Evolutionary conservation across 352 stramenopile species (phyloP).

Genomic region (Phytopythium vexans): DNA sequence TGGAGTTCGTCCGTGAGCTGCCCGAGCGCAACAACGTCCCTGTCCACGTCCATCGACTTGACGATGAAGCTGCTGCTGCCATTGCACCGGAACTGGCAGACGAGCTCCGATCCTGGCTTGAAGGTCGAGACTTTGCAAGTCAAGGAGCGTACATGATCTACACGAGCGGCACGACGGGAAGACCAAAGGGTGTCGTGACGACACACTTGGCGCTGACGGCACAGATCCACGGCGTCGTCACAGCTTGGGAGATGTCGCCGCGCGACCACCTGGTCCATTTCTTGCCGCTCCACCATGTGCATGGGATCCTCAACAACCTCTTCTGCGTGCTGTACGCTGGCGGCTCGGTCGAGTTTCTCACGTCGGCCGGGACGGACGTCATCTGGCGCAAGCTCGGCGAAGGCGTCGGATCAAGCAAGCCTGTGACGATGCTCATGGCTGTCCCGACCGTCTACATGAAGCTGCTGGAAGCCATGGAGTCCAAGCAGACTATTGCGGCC

Average conservation of each 20-base stretch:
- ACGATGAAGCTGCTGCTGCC: not conserved
- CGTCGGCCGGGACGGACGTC: conserved; percentile 40
- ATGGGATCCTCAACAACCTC: conserved; percentile 90
- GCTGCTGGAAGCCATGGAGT: conserved; percentile 76
- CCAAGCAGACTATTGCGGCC: no score
- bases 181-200: conserved; percentile 83
- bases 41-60: conserved; percentile 15
- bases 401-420: conserved; percentile 15
- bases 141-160: conserved; percentile 65
- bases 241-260: conserved; percentile 74
- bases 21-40: conserved; percentile 16
- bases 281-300: conserved; percentile 88
- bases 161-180: conserved; percentile 82
- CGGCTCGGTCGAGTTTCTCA: conserved; percentile 79
- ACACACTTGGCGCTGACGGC: conserved; percentile 63
- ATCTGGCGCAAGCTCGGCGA: conserved; percentile 60
- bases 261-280: conserved; percentile 88
- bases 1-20: conserved; percentile 19
- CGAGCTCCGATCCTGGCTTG: conserved; percentile 33
- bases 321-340: conserved; percentile 77
- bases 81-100: conserved; percentile 13
- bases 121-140: conserved; percentile 13
- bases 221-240: conserved; percentile 82
- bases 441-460: conserved; percentile 92
- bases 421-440: conserved; percentile 84